phyloP scores from a whole-genome alignment of 2,329 filamentous ascomycete species.

The Coleophoma cylindrospora region DNA sequence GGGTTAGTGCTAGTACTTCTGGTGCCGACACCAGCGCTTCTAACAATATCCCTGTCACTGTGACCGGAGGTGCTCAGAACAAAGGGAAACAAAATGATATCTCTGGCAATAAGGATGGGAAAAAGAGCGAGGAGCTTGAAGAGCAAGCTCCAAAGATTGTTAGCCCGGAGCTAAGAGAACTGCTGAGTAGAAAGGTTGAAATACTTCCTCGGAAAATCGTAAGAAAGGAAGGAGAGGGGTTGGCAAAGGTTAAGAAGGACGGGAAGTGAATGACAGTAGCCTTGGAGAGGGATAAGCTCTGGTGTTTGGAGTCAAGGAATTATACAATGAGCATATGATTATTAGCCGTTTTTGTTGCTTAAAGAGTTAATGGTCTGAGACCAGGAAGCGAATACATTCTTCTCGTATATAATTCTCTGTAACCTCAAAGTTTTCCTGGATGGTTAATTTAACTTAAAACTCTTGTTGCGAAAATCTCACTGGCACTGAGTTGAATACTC shows the following conservation, averaged over 20 bases:
- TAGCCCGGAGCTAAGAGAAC: slow-evolving; percentile 53
- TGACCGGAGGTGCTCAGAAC: slow-evolving; percentile 16
- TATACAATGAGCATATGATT: too few relatives aligned
- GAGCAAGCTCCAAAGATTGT: slow-evolving; percentile 43
- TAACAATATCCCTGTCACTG: slow-evolving; percentile 5
- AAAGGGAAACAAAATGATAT: slow-evolving; percentile 21
- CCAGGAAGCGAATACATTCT: too few relatives aligned
- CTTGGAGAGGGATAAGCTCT: too few relatives aligned
- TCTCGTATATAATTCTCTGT: too few relatives aligned
- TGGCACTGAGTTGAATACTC: too few relatives aligned
- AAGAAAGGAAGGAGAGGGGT: slow-evolving; percentile 25
- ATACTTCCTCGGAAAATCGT: slow-evolving; percentile 25
- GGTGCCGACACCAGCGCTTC: slow-evolving; percentile 31
- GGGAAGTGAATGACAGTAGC: too few relatives aligned
- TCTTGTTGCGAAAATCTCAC: too few relatives aligned
- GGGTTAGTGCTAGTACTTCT: slow-evolving; percentile 7
- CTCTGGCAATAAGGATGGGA: slow-evolving; percentile 15
- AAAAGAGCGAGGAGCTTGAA: slow-evolving; percentile 17
- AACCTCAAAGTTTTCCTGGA: too few relatives aligned
- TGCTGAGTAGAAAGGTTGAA: slow-evolving; percentile 55
- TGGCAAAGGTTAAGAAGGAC: slow-evolving; percentile 6
- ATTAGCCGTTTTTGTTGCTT: too few relatives aligned
- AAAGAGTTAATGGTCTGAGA: too few relatives aligned
- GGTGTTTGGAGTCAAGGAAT: too few relatives aligned
- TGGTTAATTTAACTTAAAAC: too few relatives aligned